These are phyloP conservation scores for Fraxinus xanthoxyloides DNA, from an alignment of 305 asterid genomes.

Conservation along the genomic window DNA sequence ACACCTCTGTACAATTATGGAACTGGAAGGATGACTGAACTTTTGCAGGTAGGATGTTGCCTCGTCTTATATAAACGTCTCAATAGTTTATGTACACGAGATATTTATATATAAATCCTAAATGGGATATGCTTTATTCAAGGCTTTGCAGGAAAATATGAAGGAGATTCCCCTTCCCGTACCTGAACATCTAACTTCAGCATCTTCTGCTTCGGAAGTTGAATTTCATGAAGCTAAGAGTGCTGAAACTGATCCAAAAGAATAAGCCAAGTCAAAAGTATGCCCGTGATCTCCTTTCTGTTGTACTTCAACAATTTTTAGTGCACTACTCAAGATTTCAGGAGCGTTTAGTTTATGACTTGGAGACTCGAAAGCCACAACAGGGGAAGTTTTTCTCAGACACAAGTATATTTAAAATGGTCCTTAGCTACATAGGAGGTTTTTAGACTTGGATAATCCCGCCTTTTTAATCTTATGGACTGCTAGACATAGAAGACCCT, in stretches of 20 bases:
- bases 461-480: neutral
- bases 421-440: neutral
- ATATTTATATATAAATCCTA: neutral
- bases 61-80: neutral
- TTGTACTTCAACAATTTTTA: neutral
- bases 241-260: conserved; percentile 20
- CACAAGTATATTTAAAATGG: neutral
- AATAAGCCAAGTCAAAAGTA: conserved; percentile 13
- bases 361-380: neutral
- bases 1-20: conserved; percentile 51
- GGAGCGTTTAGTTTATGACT: neutral
- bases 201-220: conserved; percentile 12
- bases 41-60: conserved; percentile 59
- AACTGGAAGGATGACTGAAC: conserved; percentile 87
- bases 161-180: conserved; percentile 46
- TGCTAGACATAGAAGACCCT: neutral
- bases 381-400: neutral
- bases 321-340: neutral
- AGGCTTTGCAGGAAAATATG: conserved; percentile 85
- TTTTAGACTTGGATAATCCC: neutral
- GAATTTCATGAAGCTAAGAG: conserved; percentile 16
- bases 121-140: conserved; percentile 21
- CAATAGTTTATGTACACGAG: neutral
- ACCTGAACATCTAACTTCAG: conserved; percentile 30
- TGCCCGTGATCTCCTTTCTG: neutral